phyloP scores from a whole-genome alignment of 345 rosid genomes.

The Ricinus communis region DNA sequence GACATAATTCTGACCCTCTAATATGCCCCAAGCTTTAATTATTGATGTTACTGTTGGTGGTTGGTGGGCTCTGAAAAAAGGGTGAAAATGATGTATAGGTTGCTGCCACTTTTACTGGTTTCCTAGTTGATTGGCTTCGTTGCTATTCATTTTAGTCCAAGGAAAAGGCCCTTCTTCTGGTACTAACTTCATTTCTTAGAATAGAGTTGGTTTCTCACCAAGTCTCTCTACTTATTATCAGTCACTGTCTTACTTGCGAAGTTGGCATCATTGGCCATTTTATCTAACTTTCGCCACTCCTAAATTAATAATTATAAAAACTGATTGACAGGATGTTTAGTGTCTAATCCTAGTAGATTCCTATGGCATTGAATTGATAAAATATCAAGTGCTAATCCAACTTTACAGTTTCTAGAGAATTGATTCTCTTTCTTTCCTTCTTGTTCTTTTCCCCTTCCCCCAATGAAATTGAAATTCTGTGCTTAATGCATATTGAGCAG shows the following conservation, averaged over 20 bases:
- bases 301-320: neutral
- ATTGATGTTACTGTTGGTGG: slow-evolving; percentile 4
- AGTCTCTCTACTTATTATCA: too few relatives aligned
- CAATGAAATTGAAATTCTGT: too few relatives aligned
- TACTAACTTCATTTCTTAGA: neutral
- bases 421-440: too few relatives aligned
- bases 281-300: neutral
- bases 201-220: neutral
- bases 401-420: too few relatives aligned
- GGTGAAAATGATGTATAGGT: slow-evolving; percentile 3
- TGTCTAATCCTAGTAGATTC: neutral
- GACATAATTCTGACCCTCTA: neutral
- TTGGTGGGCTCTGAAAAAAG: slow-evolving; percentile 1
- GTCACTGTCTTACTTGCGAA: neutral
- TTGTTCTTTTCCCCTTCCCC: too few relatives aligned
- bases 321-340: neutral
- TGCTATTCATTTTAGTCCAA: neutral
- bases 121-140: neutral
- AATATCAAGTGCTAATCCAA: neutral
- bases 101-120: neutral
- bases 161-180: neutral
- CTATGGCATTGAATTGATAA: neutral
- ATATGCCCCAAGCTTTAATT: slow-evolving; percentile 2
- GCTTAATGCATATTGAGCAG: too few relatives aligned
- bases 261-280: neutral